phyloP scores from a whole-genome alignment of 2,329 filamentous ascomycete genomes.

The Colletotrichum acutatum region DNA sequence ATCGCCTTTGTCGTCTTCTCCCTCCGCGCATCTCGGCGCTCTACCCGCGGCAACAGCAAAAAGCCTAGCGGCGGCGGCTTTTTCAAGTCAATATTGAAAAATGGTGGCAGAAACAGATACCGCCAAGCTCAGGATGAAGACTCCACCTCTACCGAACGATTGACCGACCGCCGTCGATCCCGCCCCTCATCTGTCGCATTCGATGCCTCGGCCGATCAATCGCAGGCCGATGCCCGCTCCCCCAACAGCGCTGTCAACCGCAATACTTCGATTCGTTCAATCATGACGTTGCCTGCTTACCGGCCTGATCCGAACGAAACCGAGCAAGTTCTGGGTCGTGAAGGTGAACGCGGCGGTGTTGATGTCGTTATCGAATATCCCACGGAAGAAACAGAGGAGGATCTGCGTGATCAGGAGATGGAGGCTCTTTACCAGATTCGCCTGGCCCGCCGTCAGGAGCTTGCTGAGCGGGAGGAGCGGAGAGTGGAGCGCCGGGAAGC shows the following conservation, averaged over 20 bases:
- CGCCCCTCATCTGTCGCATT: slow-evolving; percentile 26
- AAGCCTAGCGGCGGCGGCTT: slow-evolving; percentile 7
- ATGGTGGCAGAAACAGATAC: slow-evolving; percentile 38
- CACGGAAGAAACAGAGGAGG: slow-evolving; percentile 81
- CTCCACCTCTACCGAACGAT: slow-evolving; percentile 32
- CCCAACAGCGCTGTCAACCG: slow-evolving; percentile 70
- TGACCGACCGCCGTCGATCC: slow-evolving; percentile 12
- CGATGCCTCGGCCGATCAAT: slow-evolving; percentile 34
- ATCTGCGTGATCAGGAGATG: slow-evolving; percentile 89
- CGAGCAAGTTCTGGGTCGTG: slow-evolving; percentile 86
- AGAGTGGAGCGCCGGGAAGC: slow-evolving; percentile 77
- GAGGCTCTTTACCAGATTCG: slow-evolving; percentile 91
- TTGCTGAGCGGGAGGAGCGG: slow-evolving; percentile 82
- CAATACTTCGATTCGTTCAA: slow-evolving; percentile 88
- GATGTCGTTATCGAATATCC: slow-evolving; percentile 91
- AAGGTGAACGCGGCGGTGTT: slow-evolving; percentile 91
- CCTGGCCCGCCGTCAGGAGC: slow-evolving; percentile 77
- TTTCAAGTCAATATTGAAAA: slow-evolving; percentile 24
- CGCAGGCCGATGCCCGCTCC: slow-evolving; percentile 37
- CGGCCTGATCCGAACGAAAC: slow-evolving; percentile 76
- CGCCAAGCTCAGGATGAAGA: slow-evolving; percentile 46
- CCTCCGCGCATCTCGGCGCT: slow-evolving; percentile 39
- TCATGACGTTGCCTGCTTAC: slow-evolving; percentile 93
- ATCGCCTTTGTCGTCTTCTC: slow-evolving; percentile 37
- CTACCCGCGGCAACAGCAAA: slow-evolving; percentile 46